Base-by-base conservation (phyloP, 2,329 filamentous ascomycete genomes). In the Nemania serpens region DNA sequence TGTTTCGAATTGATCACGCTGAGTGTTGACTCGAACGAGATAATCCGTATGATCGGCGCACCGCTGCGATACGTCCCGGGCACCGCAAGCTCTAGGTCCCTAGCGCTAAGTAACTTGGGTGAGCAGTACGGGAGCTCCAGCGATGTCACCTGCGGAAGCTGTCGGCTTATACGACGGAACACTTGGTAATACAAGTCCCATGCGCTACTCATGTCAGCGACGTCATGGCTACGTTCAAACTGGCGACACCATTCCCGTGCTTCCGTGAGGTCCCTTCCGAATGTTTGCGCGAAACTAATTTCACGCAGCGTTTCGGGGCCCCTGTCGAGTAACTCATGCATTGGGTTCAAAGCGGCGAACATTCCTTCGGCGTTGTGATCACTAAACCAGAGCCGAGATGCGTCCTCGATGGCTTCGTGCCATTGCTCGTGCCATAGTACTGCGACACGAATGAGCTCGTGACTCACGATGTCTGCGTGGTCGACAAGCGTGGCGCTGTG, bases 111-210 rank as follows among this genome's bases (percentile, higher is more conserved):
- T 47, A 99, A 84, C 74, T 94, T 95, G 2, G 96, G 96, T 17
- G 94, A 99, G 70, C 97, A 96, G 75, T 99, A 99, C 65, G 96
- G 92, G 69, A 99, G 82, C 76, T 99, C 96, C 43, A 99, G 84
- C 55, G 89, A 91, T 69, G 93, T 96, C 66, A 99, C 85, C 70
- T 98, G 95, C 3, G 93, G 93, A 49, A 99, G 79, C 76, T 99
- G 96, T 64, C 94, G 87, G 49, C 90, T 91, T 73, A 99, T 98
- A 73, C 96, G 91, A 63, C 93, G 88, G 86, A 99, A 99, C 0
- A 98, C 95, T 67, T 96, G 93, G 77, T 99, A 99, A 77, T 99
- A 99, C 13, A 99, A 85, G 76, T 99, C 96, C 95, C 95, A 99
- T 6, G 95, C 95, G 76, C 97, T 93, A 73, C 98, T 99, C 47